These are phyloP conservation scores for Cadophora gregata DNA, from an alignment of 2,329 filamentous ascomycete genomes.

Conservation along the genomic window DNA sequence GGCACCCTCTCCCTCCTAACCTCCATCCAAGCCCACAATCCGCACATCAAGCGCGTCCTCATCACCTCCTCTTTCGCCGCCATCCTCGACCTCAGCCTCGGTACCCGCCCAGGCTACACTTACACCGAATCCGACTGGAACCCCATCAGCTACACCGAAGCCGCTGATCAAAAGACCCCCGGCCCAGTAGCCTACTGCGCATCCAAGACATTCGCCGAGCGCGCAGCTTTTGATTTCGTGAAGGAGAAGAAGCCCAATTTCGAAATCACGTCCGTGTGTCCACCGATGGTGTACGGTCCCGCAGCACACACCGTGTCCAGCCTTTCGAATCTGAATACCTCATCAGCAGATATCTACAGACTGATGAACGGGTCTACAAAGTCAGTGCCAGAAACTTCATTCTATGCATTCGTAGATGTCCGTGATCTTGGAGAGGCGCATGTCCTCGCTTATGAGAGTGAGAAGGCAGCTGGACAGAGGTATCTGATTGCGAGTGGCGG, in stretches of 20 bases:
- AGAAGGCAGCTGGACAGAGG: constrained; percentile 58
- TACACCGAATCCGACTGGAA: constrained; percentile 62
- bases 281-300: constrained; percentile 67
- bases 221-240: constrained; percentile 67
- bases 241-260: constrained; percentile 59
- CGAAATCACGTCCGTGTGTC: constrained; percentile 63
- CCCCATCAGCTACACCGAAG: constrained; percentile 54
- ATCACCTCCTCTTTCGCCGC: constrained; percentile 70
- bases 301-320: constrained; percentile 50
- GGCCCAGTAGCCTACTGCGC: constrained; percentile 41
- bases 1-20: constrained; percentile 56
- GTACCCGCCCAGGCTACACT: constrained; percentile 52
- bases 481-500: constrained; percentile 65
- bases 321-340: constrained; percentile 70
- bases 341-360: constrained; percentile 70
- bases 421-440: constrained; percentile 67
- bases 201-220: constrained; percentile 68
- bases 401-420: constrained; percentile 60
- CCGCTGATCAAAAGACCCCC: constrained; percentile 35
- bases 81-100: constrained; percentile 60
- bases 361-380: constrained; percentile 65
- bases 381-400: constrained; percentile 56
- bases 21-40: constrained; percentile 50
- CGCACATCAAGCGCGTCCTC: constrained; percentile 46
- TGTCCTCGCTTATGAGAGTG: constrained; percentile 59